phyloP scores from a whole-genome alignment of 169 alveolate genomes.

The Eimeria mitis region DNA sequence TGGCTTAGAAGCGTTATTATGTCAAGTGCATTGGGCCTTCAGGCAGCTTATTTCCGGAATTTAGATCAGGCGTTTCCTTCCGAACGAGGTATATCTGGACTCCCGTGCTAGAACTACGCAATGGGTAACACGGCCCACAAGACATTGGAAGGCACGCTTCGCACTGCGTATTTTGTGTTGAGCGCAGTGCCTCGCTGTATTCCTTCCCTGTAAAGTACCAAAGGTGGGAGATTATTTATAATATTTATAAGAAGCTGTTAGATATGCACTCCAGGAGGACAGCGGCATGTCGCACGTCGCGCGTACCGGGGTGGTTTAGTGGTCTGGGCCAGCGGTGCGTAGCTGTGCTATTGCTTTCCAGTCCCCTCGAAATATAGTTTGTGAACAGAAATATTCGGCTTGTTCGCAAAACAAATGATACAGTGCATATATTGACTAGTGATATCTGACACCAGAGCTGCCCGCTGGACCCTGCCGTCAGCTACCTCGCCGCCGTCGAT shows the following conservation, averaged over 20 bases:
- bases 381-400: not conserved
- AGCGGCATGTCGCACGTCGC: slow-evolving; percentile 6
- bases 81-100: not conserved
- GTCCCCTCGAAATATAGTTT: not conserved
- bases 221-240: not conserved
- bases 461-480: not conserved
- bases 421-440: not conserved
- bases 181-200: not conserved
- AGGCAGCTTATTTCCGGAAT: not conserved
- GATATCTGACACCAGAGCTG: not conserved
- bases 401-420: not conserved
- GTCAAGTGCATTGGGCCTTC: not conserved
- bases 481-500: not conserved
- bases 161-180: not conserved
- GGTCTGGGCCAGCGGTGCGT: slow-evolving; percentile 31
- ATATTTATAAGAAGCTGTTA: not conserved
- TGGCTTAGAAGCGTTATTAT: not conserved
- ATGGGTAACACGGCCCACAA: too few relatives aligned
- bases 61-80: not conserved
- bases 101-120: not conserved
- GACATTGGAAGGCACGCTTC: not conserved
- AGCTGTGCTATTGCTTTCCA: not conserved
- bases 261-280: not conserved
- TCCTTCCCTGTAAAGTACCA: not conserved
- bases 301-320: slow-evolving; percentile 17